A percentile compares a stretch with the other conserved stretches of the same genome.
These are phyloP conservation scores for Exophiala sideris DNA, from an alignment of 2,329 filamentous ascomycete species.

Conservation along the genomic window DNA sequence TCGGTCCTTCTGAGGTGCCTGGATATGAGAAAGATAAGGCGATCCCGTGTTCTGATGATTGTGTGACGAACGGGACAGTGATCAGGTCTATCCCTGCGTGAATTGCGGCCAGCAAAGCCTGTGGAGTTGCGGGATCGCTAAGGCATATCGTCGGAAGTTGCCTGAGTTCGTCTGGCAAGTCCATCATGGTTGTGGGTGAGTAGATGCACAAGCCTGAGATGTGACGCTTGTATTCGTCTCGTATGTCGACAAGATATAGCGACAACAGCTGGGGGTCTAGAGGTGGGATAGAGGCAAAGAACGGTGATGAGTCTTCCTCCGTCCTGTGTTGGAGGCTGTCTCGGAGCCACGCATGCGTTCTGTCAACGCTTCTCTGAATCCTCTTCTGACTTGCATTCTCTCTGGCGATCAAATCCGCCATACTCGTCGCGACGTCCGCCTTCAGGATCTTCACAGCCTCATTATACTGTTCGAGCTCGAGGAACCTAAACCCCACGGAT, in stretches of 20 bases:
- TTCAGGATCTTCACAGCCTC: slow-evolving; percentile 61
- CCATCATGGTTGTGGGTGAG: slow-evolving; percentile 64
- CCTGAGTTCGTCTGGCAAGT: slow-evolving; percentile 60
- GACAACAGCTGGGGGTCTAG: slow-evolving; percentile 71
- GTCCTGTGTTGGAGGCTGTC: slow-evolving; percentile 48
- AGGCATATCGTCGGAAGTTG: slow-evolving; percentile 72
- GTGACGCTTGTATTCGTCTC: slow-evolving; percentile 56
- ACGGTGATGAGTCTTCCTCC: slow-evolving; percentile 43
- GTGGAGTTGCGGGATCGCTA: slow-evolving; percentile 66
- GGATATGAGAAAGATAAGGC: slow-evolving; percentile 78
- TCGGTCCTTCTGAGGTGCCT: slow-evolving; percentile 28
- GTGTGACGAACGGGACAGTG: slow-evolving; percentile 70
- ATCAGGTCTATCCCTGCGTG: slow-evolving; percentile 76
- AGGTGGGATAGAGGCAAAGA: slow-evolving; percentile 67
- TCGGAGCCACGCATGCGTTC: slow-evolving; percentile 78
- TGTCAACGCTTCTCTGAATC: slow-evolving; percentile 76
- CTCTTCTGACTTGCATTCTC: slow-evolving; percentile 65
- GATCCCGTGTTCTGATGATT: slow-evolving; percentile 77
- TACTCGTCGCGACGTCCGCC: slow-evolving; percentile 75
- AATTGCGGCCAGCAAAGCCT: slow-evolving; percentile 73
- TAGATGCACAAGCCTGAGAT: slow-evolving; percentile 75
- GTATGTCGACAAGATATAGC: slow-evolving; percentile 72
- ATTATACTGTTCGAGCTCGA: slow-evolving; percentile 68
- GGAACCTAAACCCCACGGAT: slow-evolving; percentile 74
- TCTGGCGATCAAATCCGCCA: slow-evolving; percentile 69